These are phyloP conservation scores for Saturnispora ahearnii DNA, from an alignment of 805 yeast genomes.

Conservation along the genomic window DNA sequence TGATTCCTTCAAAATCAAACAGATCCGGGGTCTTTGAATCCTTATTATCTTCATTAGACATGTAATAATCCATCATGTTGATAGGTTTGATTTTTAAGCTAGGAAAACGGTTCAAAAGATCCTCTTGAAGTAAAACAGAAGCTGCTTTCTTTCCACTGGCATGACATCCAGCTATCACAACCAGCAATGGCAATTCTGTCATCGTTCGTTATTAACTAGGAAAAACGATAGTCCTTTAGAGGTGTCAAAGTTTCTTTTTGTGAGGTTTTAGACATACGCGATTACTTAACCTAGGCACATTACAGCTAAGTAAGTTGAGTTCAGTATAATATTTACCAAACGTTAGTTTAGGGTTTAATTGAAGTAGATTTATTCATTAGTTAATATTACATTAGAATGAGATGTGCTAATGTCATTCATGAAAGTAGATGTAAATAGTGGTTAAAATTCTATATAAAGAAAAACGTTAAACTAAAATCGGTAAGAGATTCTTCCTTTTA, in stretches of 20 bases:
- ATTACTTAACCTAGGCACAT: too few relatives aligned
- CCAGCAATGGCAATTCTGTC: constrained; percentile 12
- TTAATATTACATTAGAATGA: too few relatives aligned
- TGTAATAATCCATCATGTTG: constrained; percentile 19
- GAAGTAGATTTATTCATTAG: too few relatives aligned
- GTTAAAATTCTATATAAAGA: too few relatives aligned
- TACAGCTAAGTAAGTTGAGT: too few relatives aligned
- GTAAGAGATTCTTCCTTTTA: background rate
- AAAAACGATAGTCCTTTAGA: background rate
- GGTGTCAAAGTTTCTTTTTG: background rate
- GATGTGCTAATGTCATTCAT: too few relatives aligned
- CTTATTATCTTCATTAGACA: background rate
- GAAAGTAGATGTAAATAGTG: too few relatives aligned
- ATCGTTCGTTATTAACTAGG: background rate
- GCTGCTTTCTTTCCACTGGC: constrained; percentile 28
- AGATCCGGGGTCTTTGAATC: constrained; percentile 29
- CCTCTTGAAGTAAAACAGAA: constrained; percentile 15
- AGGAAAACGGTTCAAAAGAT: constrained; percentile 17
- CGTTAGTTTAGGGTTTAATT: too few relatives aligned
- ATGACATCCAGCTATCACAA: constrained; percentile 30
- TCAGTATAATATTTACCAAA: too few relatives aligned
- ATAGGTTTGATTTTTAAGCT: constrained; percentile 15
- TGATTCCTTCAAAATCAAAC: constrained; percentile 29
- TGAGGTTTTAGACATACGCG: background rate
- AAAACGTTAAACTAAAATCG: too few relatives aligned